phyloP scores from a whole-genome alignment of 768 basidiomycete genomes.

The Leccinum longicurvipes region DNA sequence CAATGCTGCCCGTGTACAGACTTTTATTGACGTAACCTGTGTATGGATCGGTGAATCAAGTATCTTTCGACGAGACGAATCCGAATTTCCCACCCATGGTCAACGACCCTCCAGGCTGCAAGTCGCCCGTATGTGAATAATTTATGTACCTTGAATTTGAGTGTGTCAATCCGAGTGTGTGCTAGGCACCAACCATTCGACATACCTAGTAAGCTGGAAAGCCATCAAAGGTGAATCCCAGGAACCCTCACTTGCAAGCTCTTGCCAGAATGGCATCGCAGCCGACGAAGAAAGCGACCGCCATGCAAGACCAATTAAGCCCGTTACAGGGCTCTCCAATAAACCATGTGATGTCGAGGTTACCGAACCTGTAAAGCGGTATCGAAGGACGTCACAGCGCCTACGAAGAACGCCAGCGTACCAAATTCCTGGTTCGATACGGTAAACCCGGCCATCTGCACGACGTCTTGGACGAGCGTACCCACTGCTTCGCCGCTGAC shows the following conservation, averaged over 20 bases:
- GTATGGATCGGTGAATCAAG: neutral
- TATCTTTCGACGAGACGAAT: neutral
- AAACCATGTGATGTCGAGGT: constrained; percentile 32
- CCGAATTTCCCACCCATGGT: constrained; percentile 49
- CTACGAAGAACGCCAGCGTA: constrained; percentile 26
- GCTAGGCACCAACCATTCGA: neutral
- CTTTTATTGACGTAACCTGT: constrained; percentile 56
- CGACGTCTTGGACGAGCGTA: constrained; percentile 54
- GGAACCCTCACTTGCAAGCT: constrained; percentile 41
- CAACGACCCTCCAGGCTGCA: constrained; percentile 73
- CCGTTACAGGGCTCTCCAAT: constrained; percentile 53
- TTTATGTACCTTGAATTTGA: constrained; percentile 38
- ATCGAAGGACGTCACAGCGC: constrained; percentile 2
- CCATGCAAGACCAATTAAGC: constrained; percentile 76
- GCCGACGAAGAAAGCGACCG: constrained; percentile 52
- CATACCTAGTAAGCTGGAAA: constrained; percentile 59
- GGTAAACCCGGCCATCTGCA: constrained; percentile 66
- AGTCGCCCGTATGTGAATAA: constrained; percentile 32
- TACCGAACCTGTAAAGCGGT: constrained; percentile 37
- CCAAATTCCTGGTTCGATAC: constrained; percentile 55
- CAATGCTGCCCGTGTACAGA: constrained; percentile 47
- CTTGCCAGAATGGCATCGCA: constrained; percentile 66
- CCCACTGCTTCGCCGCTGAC: constrained; percentile 47
- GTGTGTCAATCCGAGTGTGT: neutral
- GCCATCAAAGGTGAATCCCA: constrained; percentile 54